A percentile compares a stretch with the other conserved stretches of the same genome.
phyloP scores from a whole-genome alignment of 2,329 filamentous ascomycete genomes.

The Ascochyta viciae-villosae region DNA sequence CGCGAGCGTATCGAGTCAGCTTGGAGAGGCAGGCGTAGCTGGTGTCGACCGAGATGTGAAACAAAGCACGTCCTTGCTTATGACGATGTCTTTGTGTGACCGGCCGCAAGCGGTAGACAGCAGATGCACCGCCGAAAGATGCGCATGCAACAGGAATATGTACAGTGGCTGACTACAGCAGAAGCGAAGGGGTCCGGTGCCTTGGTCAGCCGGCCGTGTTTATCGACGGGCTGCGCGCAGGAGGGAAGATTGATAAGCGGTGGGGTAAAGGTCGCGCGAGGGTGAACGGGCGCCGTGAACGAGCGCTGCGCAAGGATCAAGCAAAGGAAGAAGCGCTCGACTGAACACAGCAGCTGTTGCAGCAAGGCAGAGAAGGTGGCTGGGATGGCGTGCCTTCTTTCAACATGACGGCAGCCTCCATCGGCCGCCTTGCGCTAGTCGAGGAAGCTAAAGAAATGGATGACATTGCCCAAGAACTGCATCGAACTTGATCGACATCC shows the following conservation, averaged over 20 bases:
- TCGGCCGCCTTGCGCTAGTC: slow-evolving; percentile 14
- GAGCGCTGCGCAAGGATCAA: slow-evolving; percentile 22
- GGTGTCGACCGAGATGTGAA: slow-evolving; percentile 31
- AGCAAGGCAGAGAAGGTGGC: slow-evolving; percentile 18
- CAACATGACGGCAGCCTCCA: slow-evolving; percentile 24
- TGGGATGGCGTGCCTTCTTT: slow-evolving; percentile 30
- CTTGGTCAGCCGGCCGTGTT: slow-evolving; percentile 11
- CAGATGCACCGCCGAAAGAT: slow-evolving; percentile 13
- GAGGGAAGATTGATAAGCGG: slow-evolving; percentile 19
- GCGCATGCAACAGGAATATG: slow-evolving; percentile 29
- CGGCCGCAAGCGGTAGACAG: slow-evolving; percentile 28
- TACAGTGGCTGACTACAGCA: slow-evolving; percentile 8
- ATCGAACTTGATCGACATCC: slow-evolving; percentile 37
- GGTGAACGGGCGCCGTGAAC: not conserved
- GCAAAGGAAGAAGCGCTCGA: slow-evolving; percentile 6
- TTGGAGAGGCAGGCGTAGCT: slow-evolving; percentile 18
- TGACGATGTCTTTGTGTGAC: slow-evolving; percentile 27
- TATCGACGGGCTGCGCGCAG: slow-evolving; percentile 4
- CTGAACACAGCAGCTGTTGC: slow-evolving; percentile 21
- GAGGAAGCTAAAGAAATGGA: slow-evolving; percentile 15
- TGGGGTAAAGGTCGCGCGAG: slow-evolving; percentile 10
- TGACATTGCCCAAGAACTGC: slow-evolving; percentile 22
- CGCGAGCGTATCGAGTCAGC: slow-evolving; percentile 30
- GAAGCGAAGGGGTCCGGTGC: slow-evolving; percentile 29
- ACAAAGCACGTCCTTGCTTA: slow-evolving; percentile 40